A percentile compares a stretch with the other conserved stretches of the same genome.
Evolutionary conservation across 2,329 filamentous ascomycete species (phyloP).

Genomic region (Rhynchosporium agropyri): DNA sequence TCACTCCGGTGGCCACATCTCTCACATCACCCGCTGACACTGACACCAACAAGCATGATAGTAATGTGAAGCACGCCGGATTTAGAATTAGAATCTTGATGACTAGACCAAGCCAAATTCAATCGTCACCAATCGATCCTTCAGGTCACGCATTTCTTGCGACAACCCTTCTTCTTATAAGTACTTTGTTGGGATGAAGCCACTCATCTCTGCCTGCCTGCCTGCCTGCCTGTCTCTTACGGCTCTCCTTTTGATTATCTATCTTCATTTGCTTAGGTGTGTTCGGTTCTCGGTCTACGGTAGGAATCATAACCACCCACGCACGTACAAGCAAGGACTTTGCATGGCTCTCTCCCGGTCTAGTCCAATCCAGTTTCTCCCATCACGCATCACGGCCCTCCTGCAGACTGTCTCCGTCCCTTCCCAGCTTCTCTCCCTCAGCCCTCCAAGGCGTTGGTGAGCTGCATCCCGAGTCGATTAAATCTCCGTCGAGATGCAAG

Average conservation of each 20-base stretch:
- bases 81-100: slow-evolving; percentile 10
- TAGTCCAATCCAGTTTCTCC: background rate
- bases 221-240: background rate
- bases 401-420: slow-evolving; percentile 1
- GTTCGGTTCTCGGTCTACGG: too few relatives aligned
- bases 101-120: slow-evolving; percentile 4
- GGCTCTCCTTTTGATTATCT: too few relatives aligned
- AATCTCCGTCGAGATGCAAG: slow-evolving; percentile 6
- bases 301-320: too few relatives aligned
- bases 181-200: background rate
- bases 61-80: slow-evolving; percentile 2
- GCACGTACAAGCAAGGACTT: background rate
- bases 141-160: slow-evolving; percentile 12
- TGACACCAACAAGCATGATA: background rate
- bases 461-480: background rate
- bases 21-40: background rate
- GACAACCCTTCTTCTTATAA: background rate
- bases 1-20: slow-evolving; percentile 6
- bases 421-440: slow-evolving; percentile 2
- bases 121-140: slow-evolving; percentile 19
- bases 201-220: background rate
- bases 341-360: background rate
- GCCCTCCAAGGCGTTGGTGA: slow-evolving; percentile 16
- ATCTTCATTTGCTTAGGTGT: too few relatives aligned
- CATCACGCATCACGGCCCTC: slow-evolving; percentile 8